Conservation (phyloP, 2,329 filamentous ascomycete species). For the Monilinia laxa region DNA sequence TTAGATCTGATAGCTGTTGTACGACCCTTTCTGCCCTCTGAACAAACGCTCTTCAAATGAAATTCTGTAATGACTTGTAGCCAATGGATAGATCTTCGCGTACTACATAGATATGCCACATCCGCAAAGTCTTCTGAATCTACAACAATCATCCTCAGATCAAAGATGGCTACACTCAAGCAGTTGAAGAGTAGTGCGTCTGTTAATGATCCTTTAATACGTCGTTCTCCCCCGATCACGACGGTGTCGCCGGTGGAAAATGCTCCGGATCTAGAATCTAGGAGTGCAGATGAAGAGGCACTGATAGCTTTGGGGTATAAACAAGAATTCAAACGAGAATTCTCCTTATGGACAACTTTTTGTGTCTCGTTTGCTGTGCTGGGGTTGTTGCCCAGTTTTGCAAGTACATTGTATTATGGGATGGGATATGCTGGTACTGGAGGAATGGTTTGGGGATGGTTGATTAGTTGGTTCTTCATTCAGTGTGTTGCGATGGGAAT, state of each 20-base stretch:
- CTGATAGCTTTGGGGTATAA: constrained; percentile 60
- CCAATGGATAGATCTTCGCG: constrained; percentile 5
- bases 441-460: constrained; percentile 75
- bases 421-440: constrained; percentile 58
- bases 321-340: constrained; percentile 60
- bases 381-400: constrained; percentile 69
- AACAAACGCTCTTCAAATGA: constrained; percentile 2
- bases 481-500: constrained; percentile 67
- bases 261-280: constrained; percentile 46
- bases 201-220: constrained; percentile 25
- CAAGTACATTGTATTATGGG: constrained; percentile 69
- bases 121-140: neutral
- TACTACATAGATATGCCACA: constrained; percentile 15
- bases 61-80: neutral
- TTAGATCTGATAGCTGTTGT: constrained; percentile 20
- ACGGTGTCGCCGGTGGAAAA: constrained; percentile 52
- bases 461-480: constrained; percentile 70
- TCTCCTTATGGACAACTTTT: constrained; percentile 72
- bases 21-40: constrained; percentile 15
- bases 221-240: constrained; percentile 45
- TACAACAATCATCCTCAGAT: constrained; percentile 14
- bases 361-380: constrained; percentile 73
- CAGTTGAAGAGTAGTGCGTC: constrained; percentile 14
- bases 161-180: constrained; percentile 17
- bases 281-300: constrained; percentile 57